Conservation (phyloP, 257 asterid genomes). For the Solanum acaule region DNA sequence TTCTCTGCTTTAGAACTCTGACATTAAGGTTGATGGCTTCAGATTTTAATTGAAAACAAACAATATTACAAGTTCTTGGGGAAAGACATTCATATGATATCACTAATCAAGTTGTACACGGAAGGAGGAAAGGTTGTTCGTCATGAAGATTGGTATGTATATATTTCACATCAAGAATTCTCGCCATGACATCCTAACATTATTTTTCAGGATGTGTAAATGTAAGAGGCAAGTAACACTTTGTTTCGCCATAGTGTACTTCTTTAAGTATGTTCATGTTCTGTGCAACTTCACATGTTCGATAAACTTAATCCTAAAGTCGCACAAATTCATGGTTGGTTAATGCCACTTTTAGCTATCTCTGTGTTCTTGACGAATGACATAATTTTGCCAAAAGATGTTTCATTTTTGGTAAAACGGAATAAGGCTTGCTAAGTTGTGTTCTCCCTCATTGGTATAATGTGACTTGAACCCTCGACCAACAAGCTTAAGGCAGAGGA, state of each 20-base stretch:
- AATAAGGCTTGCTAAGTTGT: neutral
- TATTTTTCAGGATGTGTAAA: too few relatives aligned
- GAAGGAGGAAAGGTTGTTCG: slow-evolving; percentile 69
- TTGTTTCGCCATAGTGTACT: neutral
- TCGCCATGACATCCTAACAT: too few relatives aligned
- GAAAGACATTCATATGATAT: slow-evolving; percentile 58
- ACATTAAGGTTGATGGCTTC: slow-evolving; percentile 4
- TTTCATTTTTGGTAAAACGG: neutral
- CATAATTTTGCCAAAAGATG: too few relatives aligned
- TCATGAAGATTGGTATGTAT: slow-evolving; percentile 71
- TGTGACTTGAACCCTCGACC: neutral
- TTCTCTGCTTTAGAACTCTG: neutral
- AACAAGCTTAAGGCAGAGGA: neutral
- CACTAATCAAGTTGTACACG: slow-evolving; percentile 59
- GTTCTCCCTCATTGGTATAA: neutral
- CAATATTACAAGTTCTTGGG: slow-evolving; percentile 77
- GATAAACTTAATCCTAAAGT: neutral
- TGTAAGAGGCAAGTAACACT: neutral
- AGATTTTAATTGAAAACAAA: slow-evolving; percentile 73
- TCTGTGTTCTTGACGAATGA: too few relatives aligned
- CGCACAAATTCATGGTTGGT: neutral
- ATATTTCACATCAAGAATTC: neutral
- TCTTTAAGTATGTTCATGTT: neutral
- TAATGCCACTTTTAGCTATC: too few relatives aligned
- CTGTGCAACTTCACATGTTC: neutral